Conservation (phyloP, 2,329 filamentous ascomycete genomes). For the Raffaelea ambrosiae region DNA sequence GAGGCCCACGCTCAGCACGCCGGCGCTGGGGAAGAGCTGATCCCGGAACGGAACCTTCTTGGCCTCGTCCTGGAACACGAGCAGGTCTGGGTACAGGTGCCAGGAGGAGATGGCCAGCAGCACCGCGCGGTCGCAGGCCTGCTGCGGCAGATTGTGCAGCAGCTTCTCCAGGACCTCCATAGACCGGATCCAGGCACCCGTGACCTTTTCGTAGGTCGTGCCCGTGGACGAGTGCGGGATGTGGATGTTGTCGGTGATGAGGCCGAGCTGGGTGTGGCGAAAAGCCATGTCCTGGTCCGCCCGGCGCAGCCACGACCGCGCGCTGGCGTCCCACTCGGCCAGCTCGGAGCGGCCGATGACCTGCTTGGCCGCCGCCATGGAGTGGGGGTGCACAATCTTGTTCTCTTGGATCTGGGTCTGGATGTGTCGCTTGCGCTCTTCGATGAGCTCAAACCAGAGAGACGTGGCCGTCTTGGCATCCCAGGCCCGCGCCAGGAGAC, state of each 20-base stretch:
- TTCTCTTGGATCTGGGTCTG: background rate
- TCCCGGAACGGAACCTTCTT: too few species aligned
- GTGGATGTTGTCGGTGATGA: background rate
- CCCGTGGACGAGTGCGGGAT: background rate
- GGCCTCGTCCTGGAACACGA: too few species aligned
- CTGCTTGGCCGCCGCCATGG: background rate
- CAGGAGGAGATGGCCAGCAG: background rate
- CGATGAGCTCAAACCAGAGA: background rate
- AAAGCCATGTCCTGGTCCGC: background rate
- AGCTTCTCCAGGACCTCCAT: background rate
- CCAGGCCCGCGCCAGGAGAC: background rate
- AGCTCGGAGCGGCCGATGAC: background rate
- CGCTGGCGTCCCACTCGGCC: background rate
- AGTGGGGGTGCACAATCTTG: background rate
- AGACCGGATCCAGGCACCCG: background rate
- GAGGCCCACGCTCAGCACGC: background rate
- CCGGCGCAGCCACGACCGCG: background rate
- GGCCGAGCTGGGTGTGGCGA: background rate
- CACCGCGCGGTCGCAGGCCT: background rate
- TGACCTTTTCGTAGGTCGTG: background rate
- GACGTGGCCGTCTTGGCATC: background rate
- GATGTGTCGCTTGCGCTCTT: background rate
- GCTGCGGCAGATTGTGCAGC: background rate
- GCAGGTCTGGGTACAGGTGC: background rate
- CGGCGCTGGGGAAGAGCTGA: background rate